A percentile compares a stretch with the other conserved stretches of the same genome.
Conservation (phyloP, 108 stramenopile species). For the Fragilaria crotonensis region DNA sequence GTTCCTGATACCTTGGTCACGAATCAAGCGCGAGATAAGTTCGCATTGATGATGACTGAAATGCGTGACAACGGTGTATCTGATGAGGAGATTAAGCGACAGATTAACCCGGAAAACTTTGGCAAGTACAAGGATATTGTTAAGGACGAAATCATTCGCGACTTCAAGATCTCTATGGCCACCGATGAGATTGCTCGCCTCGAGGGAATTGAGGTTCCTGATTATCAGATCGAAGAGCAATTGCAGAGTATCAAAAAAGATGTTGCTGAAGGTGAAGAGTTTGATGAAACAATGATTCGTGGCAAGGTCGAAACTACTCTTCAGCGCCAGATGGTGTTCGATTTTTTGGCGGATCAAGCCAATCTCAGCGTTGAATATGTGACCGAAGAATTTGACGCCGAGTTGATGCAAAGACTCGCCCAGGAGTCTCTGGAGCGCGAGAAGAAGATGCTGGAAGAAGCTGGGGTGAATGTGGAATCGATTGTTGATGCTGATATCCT, state of each 20-base stretch:
- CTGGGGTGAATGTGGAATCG: not conserved
- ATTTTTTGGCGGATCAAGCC: conserved; percentile 72
- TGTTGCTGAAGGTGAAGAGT: conserved; percentile 43
- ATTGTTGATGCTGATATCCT: not conserved
- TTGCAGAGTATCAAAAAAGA: conserved; percentile 69
- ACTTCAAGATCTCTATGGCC: conserved; percentile 83
- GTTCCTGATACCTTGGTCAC: conserved; percentile 89
- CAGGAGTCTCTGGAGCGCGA: conserved; percentile 65
- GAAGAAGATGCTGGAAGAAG: conserved; percentile 10
- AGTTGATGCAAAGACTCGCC: conserved; percentile 69
- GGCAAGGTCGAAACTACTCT: conserved; percentile 72
- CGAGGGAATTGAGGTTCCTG: conserved; percentile 72
- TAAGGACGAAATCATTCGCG: conserved; percentile 59
- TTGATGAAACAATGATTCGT: conserved; percentile 66
- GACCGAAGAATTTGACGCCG: conserved; percentile 64
- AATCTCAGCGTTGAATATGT: conserved; percentile 65
- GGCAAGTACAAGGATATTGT: conserved; percentile 89
- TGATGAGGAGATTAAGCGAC: conserved; percentile 87
- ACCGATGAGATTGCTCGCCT: conserved; percentile 77
- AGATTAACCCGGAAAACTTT: conserved; percentile 90
- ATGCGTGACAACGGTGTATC: conserved; percentile 81
- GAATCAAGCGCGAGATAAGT: conserved; percentile 91
- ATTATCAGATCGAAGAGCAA: conserved; percentile 80
- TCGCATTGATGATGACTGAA: conserved; percentile 93
- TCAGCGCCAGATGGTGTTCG: conserved; percentile 64